phyloP scores from a whole-genome alignment of 2,329 filamentous ascomycete genomes.

The Ascochyta rabiei region DNA sequence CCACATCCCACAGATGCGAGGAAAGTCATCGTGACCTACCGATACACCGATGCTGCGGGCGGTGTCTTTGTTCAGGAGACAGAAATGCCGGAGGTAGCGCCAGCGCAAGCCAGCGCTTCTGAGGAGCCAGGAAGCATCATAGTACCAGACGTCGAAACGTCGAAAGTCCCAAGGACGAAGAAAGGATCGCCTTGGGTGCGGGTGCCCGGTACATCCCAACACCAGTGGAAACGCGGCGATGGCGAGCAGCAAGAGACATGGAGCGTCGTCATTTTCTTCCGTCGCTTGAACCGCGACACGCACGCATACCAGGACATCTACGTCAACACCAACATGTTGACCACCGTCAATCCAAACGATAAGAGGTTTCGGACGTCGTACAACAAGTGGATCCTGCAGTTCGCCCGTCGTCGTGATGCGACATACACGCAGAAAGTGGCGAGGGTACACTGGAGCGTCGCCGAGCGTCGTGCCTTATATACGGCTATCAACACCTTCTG shows the following conservation, averaged over 20 bases:
- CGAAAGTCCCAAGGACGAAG: conserved; percentile 1
- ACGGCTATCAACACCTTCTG: conserved; percentile 15
- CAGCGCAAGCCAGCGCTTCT: not conserved
- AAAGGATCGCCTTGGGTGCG: not conserved
- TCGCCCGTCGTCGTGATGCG: conserved; percentile 14
- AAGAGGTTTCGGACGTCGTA: conserved; percentile 3
- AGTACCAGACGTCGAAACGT: not conserved
- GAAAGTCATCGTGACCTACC: not conserved
- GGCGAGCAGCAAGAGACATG: conserved; percentile 3
- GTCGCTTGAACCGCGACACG: conserved; percentile 8
- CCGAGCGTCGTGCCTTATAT: conserved; percentile 14
- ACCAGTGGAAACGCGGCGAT: conserved; percentile 7
- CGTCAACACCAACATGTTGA: conserved; percentile 4
- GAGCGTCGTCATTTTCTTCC: conserved; percentile 13
- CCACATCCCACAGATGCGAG: not conserved
- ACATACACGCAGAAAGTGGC: conserved; percentile 3
- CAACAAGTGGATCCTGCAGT: conserved; percentile 24
- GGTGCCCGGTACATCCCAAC: not conserved
- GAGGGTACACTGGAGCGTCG: conserved; percentile 10
- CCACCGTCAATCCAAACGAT: conserved; percentile 13
- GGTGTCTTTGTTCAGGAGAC: not conserved
- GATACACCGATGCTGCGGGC: not conserved
- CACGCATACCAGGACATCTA: conserved; percentile 11
- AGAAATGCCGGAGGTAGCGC: not conserved
- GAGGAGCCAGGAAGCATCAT: not conserved